Base-by-base conservation (phyloP, 2,329 filamentous ascomycete genomes). In the Phoma sp. region DNA sequence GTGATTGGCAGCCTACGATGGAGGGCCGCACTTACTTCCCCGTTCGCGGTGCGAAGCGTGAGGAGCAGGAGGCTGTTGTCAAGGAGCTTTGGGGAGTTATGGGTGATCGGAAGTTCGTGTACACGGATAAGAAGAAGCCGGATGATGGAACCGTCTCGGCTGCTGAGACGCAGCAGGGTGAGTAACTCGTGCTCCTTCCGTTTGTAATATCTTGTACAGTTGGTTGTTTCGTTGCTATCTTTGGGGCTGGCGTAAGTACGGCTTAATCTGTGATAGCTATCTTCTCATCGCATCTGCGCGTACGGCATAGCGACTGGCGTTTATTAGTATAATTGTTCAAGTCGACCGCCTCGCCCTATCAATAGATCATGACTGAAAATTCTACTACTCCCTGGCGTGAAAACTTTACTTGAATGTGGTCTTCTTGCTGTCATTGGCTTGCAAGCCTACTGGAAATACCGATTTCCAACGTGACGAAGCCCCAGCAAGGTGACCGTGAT, bases 11-110 rank as follows among this genome's bases (percentile, higher is more conserved):
- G 0, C 71, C 73, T 0, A 59, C 58, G 0, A 43, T 76, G 0
- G 73, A 76, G 30, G 72, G 74, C 2, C 63, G 73, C 0, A 36
- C 65, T 4, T 76, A 76, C 49, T 66, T 76, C 23, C 67, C 67
- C 7, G 68, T 76, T 4, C 59, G 73, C 4, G 63, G 47, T 3
- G 74, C 72, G 0, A 64, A 68, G 50, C 60, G 53, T 1, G 61
- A 62, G 12, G 69, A 72, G 36, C 73, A 74, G 62, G 40, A 64
- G 47, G 60, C 50, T 7, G 64, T 76, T 1, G 70, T 76, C 1
- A 52, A 69, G 57, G 67, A 74, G 56, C 42, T 76, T 0, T 76
- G 74, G 74, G 61, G 28, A 0, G 51, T 70, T 14, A 76, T 76
- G 73, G 72, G 68, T 0, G 66, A 71, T 2, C 57, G 65, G 10